phyloP scores from a whole-genome alignment of 2,329 filamentous ascomycete genomes.

The Pseudocercospora musae region DNA sequence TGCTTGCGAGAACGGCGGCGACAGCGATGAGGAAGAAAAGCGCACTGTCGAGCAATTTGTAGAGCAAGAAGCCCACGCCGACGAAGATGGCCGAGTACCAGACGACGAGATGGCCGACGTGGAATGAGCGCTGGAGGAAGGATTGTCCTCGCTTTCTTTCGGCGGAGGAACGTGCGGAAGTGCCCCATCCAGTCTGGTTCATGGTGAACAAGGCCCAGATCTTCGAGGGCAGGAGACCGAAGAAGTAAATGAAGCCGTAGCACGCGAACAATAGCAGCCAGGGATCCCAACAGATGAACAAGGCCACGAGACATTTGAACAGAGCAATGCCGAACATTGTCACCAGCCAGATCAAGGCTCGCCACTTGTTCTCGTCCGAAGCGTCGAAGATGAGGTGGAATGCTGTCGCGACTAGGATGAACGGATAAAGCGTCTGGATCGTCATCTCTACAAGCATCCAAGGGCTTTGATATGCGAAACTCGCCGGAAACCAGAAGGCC shows the following conservation, averaged over 20 bases:
- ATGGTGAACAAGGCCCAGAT: constrained; percentile 8
- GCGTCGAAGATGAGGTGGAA: constrained; percentile 8
- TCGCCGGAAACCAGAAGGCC: constrained; percentile 4
- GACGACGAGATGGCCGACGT: constrained; percentile 8
- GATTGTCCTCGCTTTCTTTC: constrained; percentile 5
- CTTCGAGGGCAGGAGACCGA: constrained; percentile 5
- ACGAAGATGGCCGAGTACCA: constrained; percentile 9
- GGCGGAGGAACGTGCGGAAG: constrained; percentile 5
- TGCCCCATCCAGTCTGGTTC: constrained; percentile 6
- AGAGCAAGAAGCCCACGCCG: constrained; percentile 3
- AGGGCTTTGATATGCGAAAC: constrained; percentile 2
- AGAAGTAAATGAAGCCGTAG: constrained; percentile 11
- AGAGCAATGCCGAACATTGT: constrained; percentile 9
- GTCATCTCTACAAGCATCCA: constrained; percentile 5
- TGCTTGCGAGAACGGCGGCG: not conserved
- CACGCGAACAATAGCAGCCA: constrained; percentile 9
- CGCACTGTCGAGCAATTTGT: not conserved
- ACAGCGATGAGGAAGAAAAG: not conserved
- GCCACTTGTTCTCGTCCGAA: not conserved
- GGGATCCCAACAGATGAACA: constrained; percentile 3
- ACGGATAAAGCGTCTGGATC: not conserved
- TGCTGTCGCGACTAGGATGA: constrained; percentile 2
- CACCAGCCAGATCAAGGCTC: constrained; percentile 4
- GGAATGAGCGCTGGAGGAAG: constrained; percentile 4
- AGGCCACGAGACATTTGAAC: constrained; percentile 3